Conservation (phyloP, 1,284 basidiomycete genomes). For the Exobasidium rhododendri region DNA sequence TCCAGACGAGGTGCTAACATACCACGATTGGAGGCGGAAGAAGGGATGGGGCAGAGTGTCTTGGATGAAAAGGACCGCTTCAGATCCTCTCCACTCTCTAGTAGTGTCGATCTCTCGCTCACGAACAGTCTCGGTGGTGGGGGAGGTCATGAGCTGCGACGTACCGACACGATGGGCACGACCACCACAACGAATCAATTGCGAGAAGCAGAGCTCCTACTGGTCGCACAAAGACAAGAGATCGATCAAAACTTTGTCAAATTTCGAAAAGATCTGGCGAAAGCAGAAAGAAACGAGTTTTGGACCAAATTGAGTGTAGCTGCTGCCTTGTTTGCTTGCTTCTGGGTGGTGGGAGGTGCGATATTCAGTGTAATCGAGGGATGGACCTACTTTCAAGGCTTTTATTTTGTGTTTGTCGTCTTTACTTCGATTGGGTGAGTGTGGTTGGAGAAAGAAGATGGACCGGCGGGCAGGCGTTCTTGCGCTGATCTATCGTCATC, state of each 20-base stretch:
- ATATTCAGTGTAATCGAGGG: slow-evolving; percentile 63
- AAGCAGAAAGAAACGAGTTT: slow-evolving; percentile 61
- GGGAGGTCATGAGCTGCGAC: not conserved
- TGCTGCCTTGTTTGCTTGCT: slow-evolving; percentile 60
- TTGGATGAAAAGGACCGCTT: not conserved
- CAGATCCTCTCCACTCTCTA: not conserved
- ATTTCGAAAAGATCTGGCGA: slow-evolving; percentile 48
- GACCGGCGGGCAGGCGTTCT: slow-evolving; percentile 62
- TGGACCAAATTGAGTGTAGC: slow-evolving; percentile 60
- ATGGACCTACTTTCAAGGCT: slow-evolving; percentile 61
- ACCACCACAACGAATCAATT: not conserved
- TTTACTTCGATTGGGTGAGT: slow-evolving; percentile 43
- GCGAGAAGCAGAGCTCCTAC: slow-evolving; percentile 7
- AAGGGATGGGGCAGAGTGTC: not conserved
- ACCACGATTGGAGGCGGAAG: not conserved
- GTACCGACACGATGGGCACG: not conserved
- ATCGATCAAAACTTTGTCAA: slow-evolving; percentile 43
- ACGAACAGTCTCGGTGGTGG: too few species aligned
- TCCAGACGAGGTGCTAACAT: not conserved
- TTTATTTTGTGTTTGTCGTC: slow-evolving; percentile 65
- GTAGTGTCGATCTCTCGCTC: not conserved
- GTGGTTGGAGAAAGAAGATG: not conserved
- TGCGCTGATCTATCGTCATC: slow-evolving; percentile 54
- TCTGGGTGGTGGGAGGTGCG: slow-evolving; percentile 59
- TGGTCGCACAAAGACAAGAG: slow-evolving; percentile 16